Conservation (phyloP, 2,329 filamentous ascomycete species). For the Incumbomyces lentus region DNA sequence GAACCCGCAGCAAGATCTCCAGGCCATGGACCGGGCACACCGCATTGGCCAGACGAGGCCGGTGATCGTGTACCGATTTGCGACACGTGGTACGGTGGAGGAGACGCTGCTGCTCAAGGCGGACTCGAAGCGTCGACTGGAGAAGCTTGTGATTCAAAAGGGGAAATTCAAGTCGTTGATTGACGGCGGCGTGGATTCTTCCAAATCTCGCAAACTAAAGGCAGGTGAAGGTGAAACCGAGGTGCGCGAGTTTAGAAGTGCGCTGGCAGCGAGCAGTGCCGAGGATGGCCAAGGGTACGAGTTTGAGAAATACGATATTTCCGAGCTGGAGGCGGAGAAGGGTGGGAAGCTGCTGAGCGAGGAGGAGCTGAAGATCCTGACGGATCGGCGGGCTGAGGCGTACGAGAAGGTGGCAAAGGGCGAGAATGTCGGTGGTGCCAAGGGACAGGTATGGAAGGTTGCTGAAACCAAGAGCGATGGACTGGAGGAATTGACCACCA, state of each 20-base stretch:
- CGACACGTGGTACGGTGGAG: constrained; percentile 87
- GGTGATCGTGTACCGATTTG: constrained; percentile 86
- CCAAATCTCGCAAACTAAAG: constrained; percentile 32
- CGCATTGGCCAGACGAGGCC: constrained; percentile 87
- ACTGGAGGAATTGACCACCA: constrained; percentile 19
- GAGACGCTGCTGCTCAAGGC: constrained; percentile 77
- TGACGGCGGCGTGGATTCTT: constrained; percentile 41
- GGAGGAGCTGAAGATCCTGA: constrained; percentile 64
- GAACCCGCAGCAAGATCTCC: constrained; percentile 94
- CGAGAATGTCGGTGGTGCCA: constrained; percentile 55
- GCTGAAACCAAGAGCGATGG: constrained; percentile 63
- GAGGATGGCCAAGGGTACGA: constrained; percentile 36
- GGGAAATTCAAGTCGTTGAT: constrained; percentile 65
- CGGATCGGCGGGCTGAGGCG: constrained; percentile 61
- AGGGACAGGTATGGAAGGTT: constrained; percentile 52
- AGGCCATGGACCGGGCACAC: constrained; percentile 91
- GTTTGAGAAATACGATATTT: constrained; percentile 51
- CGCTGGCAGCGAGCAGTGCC: constrained; percentile 44
- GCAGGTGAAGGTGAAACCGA: constrained; percentile 31
- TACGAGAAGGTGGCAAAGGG: constrained; percentile 68
- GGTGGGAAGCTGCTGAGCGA: constrained; percentile 56
- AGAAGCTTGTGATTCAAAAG: constrained; percentile 93
- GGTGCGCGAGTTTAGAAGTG: constrained; percentile 51
- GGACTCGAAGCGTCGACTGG: constrained; percentile 80
- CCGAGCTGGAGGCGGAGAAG: constrained; percentile 17